Percentiles rank a stretch among this genome's conserved stretches.
Conservation (phyloP, 140 eudicot genomes). For the Bidens hawaiensis region DNA sequence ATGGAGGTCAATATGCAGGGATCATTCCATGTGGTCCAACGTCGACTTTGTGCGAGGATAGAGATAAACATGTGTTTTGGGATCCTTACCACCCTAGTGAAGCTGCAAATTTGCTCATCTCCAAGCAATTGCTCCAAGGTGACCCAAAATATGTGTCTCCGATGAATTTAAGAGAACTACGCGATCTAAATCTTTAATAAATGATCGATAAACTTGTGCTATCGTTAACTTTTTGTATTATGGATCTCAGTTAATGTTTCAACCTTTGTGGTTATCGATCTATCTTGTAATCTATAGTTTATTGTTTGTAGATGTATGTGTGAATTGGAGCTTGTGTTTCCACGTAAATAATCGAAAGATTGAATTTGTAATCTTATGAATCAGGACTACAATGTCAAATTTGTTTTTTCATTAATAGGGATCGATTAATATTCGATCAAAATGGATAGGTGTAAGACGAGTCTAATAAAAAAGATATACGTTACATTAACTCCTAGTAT, state of each 20-base stretch:
- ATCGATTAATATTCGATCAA: too few species aligned
- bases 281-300: background rate
- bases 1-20: slow-evolving; percentile 92
- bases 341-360: background rate
- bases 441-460: too few species aligned
- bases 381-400: too few species aligned
- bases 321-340: background rate
- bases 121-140: background rate
- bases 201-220: background rate
- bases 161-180: background rate
- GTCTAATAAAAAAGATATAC: too few species aligned
- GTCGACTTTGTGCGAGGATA: slow-evolving; percentile 74
- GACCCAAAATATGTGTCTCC: slow-evolving; percentile 1
- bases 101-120: background rate
- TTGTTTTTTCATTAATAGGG: too few species aligned
- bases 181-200: background rate
- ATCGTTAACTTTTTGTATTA: too few species aligned
- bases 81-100: slow-evolving; percentile 79
- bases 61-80: slow-evolving; percentile 95
- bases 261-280: background rate
- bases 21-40: slow-evolving; percentile 94
- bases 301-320: background rate
- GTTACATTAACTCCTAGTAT: too few species aligned
- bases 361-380: too few species aligned
- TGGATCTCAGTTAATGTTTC: background rate